Evolutionary conservation across 179 eudicot species (phyloP), one percentile per base, ranked within the genome.

Genomic region (Amaranthus tricolor): DNA sequence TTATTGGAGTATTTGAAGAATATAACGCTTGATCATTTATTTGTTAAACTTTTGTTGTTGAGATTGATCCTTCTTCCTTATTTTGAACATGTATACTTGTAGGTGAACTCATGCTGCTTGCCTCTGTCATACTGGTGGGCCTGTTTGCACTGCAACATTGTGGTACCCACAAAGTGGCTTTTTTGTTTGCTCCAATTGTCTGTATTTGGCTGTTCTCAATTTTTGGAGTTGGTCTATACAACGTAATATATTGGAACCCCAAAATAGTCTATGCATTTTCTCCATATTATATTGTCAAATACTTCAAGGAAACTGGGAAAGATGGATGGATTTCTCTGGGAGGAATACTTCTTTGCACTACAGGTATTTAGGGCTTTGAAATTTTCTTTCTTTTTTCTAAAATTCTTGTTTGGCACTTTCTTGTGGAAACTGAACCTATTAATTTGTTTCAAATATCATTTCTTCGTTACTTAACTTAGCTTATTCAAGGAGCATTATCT

Each of bases 321-420:
- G 88, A 86, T 47, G 98, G 98, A 51, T 93, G 98, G 98, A 73
- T 93, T 70, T 84, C 98, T 62, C 91, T 93, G 73, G 98, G 98
- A 59, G 98, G 97, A 72, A 68, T 93, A 70, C 94, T 93, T 75
- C 93, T 93, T 49, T 83, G 84, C 74, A 88, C 92, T 69, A 89
- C 98, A 87, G 98, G 98, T 88, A 84, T 62, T n/a, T 75, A n/a
- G n/a, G 49, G 14, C 13, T 14, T 7, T 53, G 14, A 2, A 65
- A 31, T 31, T 31, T 31, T n/a, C 13, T 73, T 52, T 74, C 44
- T 55, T 62, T 21, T 56, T 47, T 21, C 5, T 63, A 7, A 48
- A 15, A 48, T 31, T 45, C 51, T 43, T 15, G 40, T 63, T 31
- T 15, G 10, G 59, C 53, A 50, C 51, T 45, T 15, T 43, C 31